These are phyloP conservation scores for Ormosia semicastrata DNA, from an alignment of 306 rosid species.

Conservation along the genomic window DNA sequence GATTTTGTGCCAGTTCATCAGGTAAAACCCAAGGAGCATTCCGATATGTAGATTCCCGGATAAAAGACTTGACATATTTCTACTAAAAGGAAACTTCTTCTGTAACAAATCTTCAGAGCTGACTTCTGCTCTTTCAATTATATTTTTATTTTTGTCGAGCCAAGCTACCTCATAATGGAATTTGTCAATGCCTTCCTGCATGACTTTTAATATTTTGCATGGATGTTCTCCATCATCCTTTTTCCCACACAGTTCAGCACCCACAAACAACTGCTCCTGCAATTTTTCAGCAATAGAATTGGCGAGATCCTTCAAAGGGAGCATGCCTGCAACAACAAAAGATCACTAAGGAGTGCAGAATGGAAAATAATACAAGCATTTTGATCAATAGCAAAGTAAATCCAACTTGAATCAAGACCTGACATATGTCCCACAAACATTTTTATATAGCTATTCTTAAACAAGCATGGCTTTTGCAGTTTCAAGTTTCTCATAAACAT, in stretches of 20 bases:
- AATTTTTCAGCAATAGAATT: constrained; percentile 64
- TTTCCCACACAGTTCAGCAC: constrained; percentile 75
- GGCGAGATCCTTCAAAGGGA: constrained; percentile 86
- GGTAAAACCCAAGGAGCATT: constrained; percentile 93
- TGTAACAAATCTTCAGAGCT: constrained; percentile 54
- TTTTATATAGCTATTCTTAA: constrained; percentile 8
- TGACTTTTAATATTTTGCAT: constrained; percentile 71
- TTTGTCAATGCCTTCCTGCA: constrained; percentile 42
- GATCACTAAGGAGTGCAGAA: background rate
- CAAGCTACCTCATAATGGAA: constrained; percentile 68
- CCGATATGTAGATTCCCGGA: constrained; percentile 90
- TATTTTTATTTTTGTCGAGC: constrained; percentile 73
- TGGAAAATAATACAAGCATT: constrained; percentile 3
- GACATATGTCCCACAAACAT: background rate
- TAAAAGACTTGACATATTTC: constrained; percentile 71
- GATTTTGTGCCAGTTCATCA: constrained; percentile 65
- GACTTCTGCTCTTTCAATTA: constrained; percentile 45
- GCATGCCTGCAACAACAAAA: constrained; percentile 60
- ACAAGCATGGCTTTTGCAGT: background rate
- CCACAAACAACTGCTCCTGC: constrained; percentile 61
- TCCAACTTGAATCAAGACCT: background rate
- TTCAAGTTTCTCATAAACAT: constrained; percentile 16
- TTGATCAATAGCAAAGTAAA: background rate
- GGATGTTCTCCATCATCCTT: constrained; percentile 51
- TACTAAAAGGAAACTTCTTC: constrained; percentile 81